These are phyloP conservation scores for Kodamaea laetipori DNA, from an alignment of 805 yeast species.

Conservation along the genomic window DNA sequence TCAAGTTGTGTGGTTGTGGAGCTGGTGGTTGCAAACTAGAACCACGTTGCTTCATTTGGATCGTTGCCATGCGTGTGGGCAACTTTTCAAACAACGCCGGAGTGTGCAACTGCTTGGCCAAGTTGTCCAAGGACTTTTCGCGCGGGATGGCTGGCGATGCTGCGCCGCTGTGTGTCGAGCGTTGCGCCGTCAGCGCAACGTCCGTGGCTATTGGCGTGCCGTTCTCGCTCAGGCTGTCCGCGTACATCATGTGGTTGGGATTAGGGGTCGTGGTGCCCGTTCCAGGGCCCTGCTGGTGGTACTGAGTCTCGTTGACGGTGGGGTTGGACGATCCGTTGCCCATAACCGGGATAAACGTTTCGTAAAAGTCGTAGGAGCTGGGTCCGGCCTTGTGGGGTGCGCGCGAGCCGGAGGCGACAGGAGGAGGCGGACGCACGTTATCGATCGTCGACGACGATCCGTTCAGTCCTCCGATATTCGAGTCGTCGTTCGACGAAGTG, in stretches of 20 bases:
- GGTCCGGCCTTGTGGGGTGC: slow-evolving; percentile 7
- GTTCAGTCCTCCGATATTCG: slow-evolving; percentile 13
- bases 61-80: slow-evolving; percentile 36
- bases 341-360: slow-evolving; percentile 42
- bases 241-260: slow-evolving; percentile 6
- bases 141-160: slow-evolving; percentile 5
- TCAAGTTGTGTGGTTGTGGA: not conserved
- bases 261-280: slow-evolving; percentile 4
- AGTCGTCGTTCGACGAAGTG: slow-evolving; percentile 11
- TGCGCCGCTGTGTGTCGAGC: slow-evolving; percentile 10
- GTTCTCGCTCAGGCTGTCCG: slow-evolving; percentile 1
- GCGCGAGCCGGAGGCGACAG: slow-evolving; percentile 9
- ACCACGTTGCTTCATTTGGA: slow-evolving; percentile 21
- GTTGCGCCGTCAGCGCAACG: slow-evolving; percentile 8
- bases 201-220: slow-evolving; percentile 3
- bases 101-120: slow-evolving; percentile 41
- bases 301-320: not conserved
- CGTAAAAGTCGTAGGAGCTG: slow-evolving; percentile 41
- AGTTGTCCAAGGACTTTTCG: slow-evolving; percentile 31
- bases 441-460: slow-evolving; percentile 10
- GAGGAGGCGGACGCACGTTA: slow-evolving; percentile 12
- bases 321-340: slow-evolving; percentile 17
- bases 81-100: slow-evolving; percentile 41
- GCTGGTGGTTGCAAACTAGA: slow-evolving; percentile 10
- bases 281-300: not conserved